Evolutionary conservation across 768 basidiomycete genomes (phyloP), one percentile per base, ranked within the genome.

Genomic region (Termitomyces sp.): DNA sequence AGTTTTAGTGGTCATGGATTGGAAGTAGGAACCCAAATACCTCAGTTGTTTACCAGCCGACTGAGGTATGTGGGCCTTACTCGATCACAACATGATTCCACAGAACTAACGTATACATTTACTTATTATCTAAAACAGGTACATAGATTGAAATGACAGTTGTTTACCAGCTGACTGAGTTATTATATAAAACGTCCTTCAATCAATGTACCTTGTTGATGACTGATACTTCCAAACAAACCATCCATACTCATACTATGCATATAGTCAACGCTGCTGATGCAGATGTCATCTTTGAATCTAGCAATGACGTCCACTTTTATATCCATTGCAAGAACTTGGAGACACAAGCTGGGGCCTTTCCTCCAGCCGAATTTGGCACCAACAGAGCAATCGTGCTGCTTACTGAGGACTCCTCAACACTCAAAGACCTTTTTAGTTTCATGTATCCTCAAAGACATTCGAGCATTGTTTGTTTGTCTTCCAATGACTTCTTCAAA

Each of bases 371-470:
- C 6, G 49, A 16, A 28, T 46, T 26, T 16, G 3, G 20, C 3
- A 24, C 14, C 49, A 35, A 16, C 7, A 13, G 49, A 35, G 22
- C 35, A 14, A 35, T 50, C 33, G 33, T 35, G 7, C 16, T 13
- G 20, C 30, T 50, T 6, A 35, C 49, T 22, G 33, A 50, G 20
- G 33, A 50, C 14, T 50, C 49, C 20, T 35, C 32, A 30, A 49
- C 45, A 2, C 45, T 26, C 7, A 5, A 46, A 18, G 3, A 28
- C 18, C 47, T 49, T 11, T 49, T 49, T 33, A n/a, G 32, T 32
- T 49, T 33, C 32, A 3, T 49, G 28, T 28, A 46, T 46, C 45
- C 26, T n/a, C 60, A 60, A 14, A 58, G 55, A 32, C 60, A 62
- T 30, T 18, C 57, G 7, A 46, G 16, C 45, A 16, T 46, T 5